phyloP scores from a whole-genome alignment of 164 flowering plant genomes.

The Cinnamomum micranthum region DNA sequence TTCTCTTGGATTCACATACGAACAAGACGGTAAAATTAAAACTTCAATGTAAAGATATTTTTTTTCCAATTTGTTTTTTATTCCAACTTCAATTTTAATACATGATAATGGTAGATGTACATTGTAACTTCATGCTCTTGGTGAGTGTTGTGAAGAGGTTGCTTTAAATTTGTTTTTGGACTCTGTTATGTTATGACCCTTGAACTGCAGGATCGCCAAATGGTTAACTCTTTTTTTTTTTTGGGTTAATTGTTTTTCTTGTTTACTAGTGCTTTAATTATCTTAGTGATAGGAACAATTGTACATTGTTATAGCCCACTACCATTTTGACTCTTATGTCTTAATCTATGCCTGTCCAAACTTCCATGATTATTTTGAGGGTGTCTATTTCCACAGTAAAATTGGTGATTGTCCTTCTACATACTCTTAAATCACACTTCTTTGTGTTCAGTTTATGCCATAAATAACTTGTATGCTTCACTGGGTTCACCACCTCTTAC shows the following conservation, averaged over 20 bases:
- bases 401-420: constrained; percentile 9
- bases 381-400: neutral
- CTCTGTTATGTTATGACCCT: neutral
- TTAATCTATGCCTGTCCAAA: neutral
- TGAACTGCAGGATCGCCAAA: neutral
- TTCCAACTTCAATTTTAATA: neutral
- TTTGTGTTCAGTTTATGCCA: constrained; percentile 56
- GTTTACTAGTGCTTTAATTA: neutral
- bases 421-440: neutral
- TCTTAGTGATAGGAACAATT: no score
- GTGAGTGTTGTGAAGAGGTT: neutral
- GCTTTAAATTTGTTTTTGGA: neutral
- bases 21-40: constrained; percentile 19
- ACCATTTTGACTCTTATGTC: neutral
- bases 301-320: no score
- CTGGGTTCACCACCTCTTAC: constrained; percentile 61
- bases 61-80: no score
- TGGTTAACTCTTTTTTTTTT: neutral
- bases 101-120: neutral
- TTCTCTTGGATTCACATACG: constrained; percentile 17
- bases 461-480: constrained; percentile 50
- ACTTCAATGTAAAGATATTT: neutral
- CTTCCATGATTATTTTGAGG: neutral
- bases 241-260: no score
- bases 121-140: neutral